Evolutionary conservation across 805 yeast genomes (phyloP), one percentile per base, ranked within the genome.

Genomic region (Candida ovalis): DNA sequence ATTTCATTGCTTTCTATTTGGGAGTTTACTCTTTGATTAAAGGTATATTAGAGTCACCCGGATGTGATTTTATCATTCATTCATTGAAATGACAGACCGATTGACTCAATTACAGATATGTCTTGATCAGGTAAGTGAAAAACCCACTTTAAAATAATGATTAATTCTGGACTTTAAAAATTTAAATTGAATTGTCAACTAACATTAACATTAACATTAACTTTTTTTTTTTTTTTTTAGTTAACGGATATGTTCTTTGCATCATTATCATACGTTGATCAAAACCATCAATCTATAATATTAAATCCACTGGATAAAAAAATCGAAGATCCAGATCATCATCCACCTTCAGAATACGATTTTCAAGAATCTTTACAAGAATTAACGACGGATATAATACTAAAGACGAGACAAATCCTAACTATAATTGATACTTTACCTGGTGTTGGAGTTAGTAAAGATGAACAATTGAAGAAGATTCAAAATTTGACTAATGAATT

Each of bases 41-140:
- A n/a, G n/a, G n/a, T n/a, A n/a, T n/a, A n/a, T n/a, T n/a, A n/a
- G n/a, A n/a, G n/a, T n/a, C n/a, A n/a, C n/a, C n/a, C n/a, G n/a
- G n/a, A 30, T 30, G 17, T 30, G 35, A 12, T 15, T 12, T 13
- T n/a, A n/a, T 15, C n/a, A 21, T 21, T 39, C 12, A 12, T 21
- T 12, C 18, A 27, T 2, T 2, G 25, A 37, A 23, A 84, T 87
- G 95, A 75, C 96, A 0, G 98, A 91, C 67, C 74, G 97, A 61
- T 72, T 91, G 33, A 88, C 97, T 2, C 98, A 91, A 63, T 75
- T 91, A 22, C 98, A 91, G 60, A 77, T 87, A 40, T 88, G 97
- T 57, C 72, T 91, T 33, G 98, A 91, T 64, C 90, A 80, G 63
- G 71, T 68, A 64, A 13, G 68, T 61, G 5, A n/a, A 5, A 9